These are phyloP conservation scores for Saccharomycopsis olivae DNA, from an alignment of 805 yeast genomes.

Conservation along the genomic window DNA sequence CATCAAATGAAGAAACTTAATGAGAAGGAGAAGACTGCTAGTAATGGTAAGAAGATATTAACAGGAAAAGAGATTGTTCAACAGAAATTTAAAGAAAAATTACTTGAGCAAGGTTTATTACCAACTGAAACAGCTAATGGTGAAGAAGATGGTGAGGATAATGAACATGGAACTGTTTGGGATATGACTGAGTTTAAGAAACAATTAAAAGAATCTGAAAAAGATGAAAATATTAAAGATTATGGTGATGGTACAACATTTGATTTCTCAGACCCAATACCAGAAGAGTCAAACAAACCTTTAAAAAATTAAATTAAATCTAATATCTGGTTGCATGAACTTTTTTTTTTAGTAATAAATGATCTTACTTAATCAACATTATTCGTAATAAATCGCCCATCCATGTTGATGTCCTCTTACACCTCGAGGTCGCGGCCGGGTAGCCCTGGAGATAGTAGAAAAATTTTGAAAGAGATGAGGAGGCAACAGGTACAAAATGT, in stretches of 20 bases:
- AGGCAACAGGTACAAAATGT: too few species aligned
- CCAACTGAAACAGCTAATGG: conserved; percentile 37
- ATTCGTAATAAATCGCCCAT: too few species aligned
- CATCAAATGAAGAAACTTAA: conserved; percentile 49
- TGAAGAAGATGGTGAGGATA: conserved; percentile 18
- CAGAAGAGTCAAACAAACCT: too few species aligned
- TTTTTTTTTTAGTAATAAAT: too few species aligned
- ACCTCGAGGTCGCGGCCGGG: too few species aligned
- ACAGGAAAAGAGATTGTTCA: conserved; percentile 64
- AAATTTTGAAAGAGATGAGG: too few species aligned
- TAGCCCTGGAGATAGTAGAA: too few species aligned
- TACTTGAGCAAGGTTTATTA: conserved; percentile 31
- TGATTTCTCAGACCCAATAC: conserved; percentile 3
- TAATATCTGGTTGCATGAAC: too few species aligned
- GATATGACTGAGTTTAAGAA: conserved; percentile 33
- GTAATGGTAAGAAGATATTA: conserved; percentile 36
- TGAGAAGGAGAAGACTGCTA: conserved; percentile 28
- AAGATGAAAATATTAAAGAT: conserved; percentile 43
- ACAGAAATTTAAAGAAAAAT: conserved; percentile 45
- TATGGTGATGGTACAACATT: conserved; percentile 52
- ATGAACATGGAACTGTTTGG: conserved; percentile 29
- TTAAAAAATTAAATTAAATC: too few species aligned
- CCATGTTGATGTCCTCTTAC: too few species aligned
- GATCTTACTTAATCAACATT: too few species aligned
- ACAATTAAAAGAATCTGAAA: conserved; percentile 27